A percentile compares a stretch with the other conserved stretches of the same genome.
These are phyloP conservation scores for Piper betle DNA, from an alignment of 164 flowering plant genomes.

Conservation along the genomic window DNA sequence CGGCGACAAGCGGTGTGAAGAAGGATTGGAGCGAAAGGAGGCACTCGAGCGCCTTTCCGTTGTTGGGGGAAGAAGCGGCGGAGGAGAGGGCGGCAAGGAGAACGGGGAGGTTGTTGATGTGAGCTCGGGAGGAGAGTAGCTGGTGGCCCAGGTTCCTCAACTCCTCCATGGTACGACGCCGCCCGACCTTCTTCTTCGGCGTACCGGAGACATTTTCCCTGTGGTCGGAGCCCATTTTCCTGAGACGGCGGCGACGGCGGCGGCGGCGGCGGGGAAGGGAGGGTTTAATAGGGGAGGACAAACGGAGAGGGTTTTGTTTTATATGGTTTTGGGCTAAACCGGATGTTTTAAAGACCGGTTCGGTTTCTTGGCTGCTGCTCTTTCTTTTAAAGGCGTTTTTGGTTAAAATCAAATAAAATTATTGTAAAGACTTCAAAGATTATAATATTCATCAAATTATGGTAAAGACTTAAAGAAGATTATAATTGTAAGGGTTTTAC, in stretches of 20 bases:
- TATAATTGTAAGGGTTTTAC: too few species aligned
- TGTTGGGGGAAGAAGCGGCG: conserved; percentile 34
- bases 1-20: conserved; percentile 52
- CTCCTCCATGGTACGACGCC: conserved; percentile 21
- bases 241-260: not conserved
- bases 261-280: not conserved
- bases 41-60: conserved; percentile 51
- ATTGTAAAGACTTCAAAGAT: too few species aligned
- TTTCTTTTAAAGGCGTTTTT: too few species aligned
- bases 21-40: conserved; percentile 76
- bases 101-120: conserved; percentile 74
- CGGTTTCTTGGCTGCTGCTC: not conserved
- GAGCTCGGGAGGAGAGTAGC: conserved; percentile 60
- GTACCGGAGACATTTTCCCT: not conserved
- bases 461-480: too few species aligned
- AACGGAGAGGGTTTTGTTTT: not conserved
- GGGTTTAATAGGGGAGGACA: not conserved
- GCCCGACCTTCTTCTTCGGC: not conserved
- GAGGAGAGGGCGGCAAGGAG: conserved; percentile 31
- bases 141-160: conserved; percentile 51
- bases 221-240: not conserved
- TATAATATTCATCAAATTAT: too few species aligned
- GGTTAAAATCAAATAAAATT: too few species aligned
- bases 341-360: not conserved
- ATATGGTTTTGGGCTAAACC: too few species aligned